Percentiles rank a stretch among this genome's conserved stretches.
phyloP scores from a whole-genome alignment of 352 stramenopile genomes.

The Pythium plurisporium region DNA sequence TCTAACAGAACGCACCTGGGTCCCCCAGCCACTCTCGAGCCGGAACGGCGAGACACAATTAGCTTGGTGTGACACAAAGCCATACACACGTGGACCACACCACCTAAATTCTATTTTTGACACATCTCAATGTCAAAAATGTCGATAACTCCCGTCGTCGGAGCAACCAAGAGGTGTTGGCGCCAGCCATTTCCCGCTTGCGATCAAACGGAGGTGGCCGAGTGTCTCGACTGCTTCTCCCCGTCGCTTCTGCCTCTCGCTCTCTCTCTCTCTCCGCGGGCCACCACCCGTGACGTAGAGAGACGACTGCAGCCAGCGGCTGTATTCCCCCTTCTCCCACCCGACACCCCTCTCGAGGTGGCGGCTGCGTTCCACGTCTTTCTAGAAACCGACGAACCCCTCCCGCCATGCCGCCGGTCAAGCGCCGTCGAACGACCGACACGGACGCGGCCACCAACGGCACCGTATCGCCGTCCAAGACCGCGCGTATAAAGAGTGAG shows the following conservation, averaged over 20 bases:
- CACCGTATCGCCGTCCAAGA: not conserved
- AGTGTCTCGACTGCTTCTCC: not conserved
- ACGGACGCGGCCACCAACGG: not conserved
- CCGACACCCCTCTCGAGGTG: not conserved
- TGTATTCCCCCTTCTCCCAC: not conserved
- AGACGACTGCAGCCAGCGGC: no score
- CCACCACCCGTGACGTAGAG: no score
- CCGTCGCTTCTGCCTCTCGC: not conserved
- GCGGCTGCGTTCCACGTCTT: not conserved
- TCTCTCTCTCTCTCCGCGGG: not conserved
- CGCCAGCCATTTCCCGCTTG: constrained; percentile 21
- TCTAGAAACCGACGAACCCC: not conserved
- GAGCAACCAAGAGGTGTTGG: constrained; percentile 11
- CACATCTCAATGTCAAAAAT: constrained; percentile 1
- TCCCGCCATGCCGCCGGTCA: constrained; percentile 16
- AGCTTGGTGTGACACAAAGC: no score
- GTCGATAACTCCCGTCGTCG: constrained; percentile 9
- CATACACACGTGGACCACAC: no score
- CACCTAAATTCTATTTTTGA: constrained; percentile 3
- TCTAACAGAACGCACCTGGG: no score
- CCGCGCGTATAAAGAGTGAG: not conserved
- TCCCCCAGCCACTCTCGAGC: no score
- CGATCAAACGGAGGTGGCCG: not conserved
- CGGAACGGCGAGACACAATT: no score
- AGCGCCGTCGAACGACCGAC: constrained; percentile 20